phyloP scores from a whole-genome alignment of 495 filamentous ascomycete genomes.

The Cryomyces minteri region DNA sequence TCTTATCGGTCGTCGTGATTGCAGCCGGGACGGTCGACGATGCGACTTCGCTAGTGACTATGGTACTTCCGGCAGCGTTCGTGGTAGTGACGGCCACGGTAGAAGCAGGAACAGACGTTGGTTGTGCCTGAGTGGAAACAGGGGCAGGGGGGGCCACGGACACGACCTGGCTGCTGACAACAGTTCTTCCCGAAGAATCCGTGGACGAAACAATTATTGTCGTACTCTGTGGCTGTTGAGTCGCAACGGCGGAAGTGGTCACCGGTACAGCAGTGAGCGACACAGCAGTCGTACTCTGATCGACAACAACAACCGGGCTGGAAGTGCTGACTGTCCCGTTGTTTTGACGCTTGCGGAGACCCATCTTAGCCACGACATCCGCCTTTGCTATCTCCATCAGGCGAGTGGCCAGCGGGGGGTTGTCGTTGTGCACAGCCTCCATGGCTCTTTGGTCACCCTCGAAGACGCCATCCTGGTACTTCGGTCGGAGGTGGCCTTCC shows the following conservation, averaged over 20 bases:
- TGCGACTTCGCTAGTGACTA: not conserved
- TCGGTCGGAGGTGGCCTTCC: slow-evolving; percentile 18
- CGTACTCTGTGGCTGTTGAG: slow-evolving; percentile 1
- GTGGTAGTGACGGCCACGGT: slow-evolving; percentile 5
- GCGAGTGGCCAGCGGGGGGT: slow-evolving; percentile 24
- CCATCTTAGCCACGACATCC: slow-evolving; percentile 1
- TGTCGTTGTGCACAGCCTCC: slow-evolving; percentile 22
- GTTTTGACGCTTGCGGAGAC: slow-evolving; percentile 16
- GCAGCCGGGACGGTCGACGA: not conserved
- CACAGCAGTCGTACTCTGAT: slow-evolving; percentile 1
- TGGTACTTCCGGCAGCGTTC: not conserved
- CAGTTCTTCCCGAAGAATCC: too few species aligned
- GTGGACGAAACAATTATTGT: too few species aligned
- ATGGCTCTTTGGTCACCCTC: slow-evolving; percentile 23
- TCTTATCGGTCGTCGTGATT: slow-evolving; percentile 2
- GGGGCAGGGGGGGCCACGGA: not conserved
- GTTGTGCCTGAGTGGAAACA: not conserved
- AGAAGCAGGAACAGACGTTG: not conserved
- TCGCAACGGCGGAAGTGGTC: not conserved
- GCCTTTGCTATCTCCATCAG: slow-evolving; percentile 16
- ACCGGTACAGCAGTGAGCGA: not conserved
- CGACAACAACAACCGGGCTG: slow-evolving; percentile 2
- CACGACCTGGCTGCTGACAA: not conserved
- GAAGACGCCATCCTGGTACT: slow-evolving; percentile 28
- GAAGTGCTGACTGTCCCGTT: slow-evolving; percentile 2